A percentile compares a stretch with the other conserved stretches of the same genome.
phyloP scores from a whole-genome alignment of 306 rosid species.

The Medicago lupulina region DNA sequence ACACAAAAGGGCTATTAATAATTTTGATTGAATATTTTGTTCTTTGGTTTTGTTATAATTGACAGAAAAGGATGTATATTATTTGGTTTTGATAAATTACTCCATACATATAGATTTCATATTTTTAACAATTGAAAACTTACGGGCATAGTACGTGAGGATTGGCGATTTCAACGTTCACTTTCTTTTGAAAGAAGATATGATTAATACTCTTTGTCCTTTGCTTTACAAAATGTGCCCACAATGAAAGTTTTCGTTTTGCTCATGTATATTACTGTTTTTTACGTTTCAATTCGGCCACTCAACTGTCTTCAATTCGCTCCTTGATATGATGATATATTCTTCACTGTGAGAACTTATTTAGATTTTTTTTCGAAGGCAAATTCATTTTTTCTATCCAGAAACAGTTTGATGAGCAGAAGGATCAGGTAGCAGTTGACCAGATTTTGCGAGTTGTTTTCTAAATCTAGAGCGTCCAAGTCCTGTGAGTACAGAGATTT shows the following conservation, averaged over 20 bases:
- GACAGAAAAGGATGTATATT: background rate
- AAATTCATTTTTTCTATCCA: constrained; percentile 18
- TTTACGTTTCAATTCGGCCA: too few species aligned
- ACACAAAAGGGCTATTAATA: background rate
- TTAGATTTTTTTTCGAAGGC: constrained; percentile 9
- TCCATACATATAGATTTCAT: background rate
- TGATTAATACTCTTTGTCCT: too few species aligned
- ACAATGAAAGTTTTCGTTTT: too few species aligned
- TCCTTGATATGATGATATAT: too few species aligned
- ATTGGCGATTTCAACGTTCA: too few species aligned
- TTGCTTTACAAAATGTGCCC: too few species aligned
- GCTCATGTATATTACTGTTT: too few species aligned
- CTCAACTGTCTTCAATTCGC: too few species aligned
- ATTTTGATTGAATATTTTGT: background rate
- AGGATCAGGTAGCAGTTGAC: constrained; percentile 86
- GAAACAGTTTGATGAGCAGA: constrained; percentile 91
- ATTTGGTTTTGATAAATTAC: constrained; percentile 27
- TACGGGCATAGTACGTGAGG: too few species aligned
- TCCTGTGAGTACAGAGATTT: constrained; percentile 57
- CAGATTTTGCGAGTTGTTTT: constrained; percentile 86
- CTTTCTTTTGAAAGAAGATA: too few species aligned
- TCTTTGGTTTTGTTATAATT: background rate
- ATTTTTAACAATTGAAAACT: background rate
- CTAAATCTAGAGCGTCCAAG: constrained; percentile 84
- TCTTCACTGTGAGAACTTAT: constrained; percentile 16